Evolutionary conservation across 148 eudicot species (phyloP).

Genomic region (Cornus kousa): DNA sequence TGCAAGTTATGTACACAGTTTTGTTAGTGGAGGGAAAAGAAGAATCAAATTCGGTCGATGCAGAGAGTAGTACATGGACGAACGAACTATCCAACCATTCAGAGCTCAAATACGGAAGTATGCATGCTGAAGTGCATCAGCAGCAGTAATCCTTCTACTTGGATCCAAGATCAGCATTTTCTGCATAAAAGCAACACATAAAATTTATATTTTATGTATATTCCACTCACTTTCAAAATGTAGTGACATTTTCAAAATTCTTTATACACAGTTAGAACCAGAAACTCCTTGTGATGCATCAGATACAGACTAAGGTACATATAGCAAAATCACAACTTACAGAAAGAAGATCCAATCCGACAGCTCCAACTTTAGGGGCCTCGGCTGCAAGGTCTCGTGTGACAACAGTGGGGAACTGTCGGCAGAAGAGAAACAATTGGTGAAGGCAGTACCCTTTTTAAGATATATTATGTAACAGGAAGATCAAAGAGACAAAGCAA

Average conservation of each 20-base stretch:
- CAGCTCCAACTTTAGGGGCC: not conserved
- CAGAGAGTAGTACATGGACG: too few species aligned
- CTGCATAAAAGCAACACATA: not conserved
- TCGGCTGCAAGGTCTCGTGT: not conserved
- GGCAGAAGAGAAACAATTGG: not conserved
- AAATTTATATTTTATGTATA: too few species aligned
- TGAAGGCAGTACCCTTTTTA: not conserved
- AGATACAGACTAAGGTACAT: too few species aligned
- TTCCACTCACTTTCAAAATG: not conserved
- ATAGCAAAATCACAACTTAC: not conserved
- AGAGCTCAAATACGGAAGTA: not conserved
- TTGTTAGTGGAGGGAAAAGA: too few species aligned
- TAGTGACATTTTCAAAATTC: not conserved
- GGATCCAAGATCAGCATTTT: conserved; percentile 5
- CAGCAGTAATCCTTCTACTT: not conserved
- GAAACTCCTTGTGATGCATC: too few species aligned
- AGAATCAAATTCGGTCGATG: too few species aligned
- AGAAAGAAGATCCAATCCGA: not conserved
- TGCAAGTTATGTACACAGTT: too few species aligned
- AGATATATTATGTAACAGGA: not conserved
- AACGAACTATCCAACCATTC: too few species aligned
- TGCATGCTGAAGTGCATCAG: not conserved
- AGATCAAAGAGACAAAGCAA: not conserved
- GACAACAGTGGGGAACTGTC: not conserved
- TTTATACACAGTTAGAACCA: too few species aligned